Conservation (phyloP, 139 green algal genomes). For the Trebouxia sp. region DNA sequence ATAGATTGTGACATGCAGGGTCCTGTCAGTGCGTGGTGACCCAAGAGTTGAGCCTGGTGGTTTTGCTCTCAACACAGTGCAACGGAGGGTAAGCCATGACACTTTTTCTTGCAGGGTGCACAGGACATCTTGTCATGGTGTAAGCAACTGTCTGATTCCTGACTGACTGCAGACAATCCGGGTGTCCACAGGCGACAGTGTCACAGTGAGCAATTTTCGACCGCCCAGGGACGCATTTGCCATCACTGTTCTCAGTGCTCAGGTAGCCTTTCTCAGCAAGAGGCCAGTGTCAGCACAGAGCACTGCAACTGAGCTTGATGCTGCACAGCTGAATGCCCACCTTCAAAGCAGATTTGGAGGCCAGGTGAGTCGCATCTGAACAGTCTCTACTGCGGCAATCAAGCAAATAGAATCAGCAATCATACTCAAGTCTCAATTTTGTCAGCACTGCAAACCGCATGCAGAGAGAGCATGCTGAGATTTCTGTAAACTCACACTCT, state of each 20-base stretch:
- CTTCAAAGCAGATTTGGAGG: constrained; percentile 58
- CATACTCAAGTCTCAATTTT: no score
- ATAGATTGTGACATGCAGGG: constrained; percentile 56
- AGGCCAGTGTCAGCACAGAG: constrained; percentile 33
- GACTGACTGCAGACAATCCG: constrained; percentile 55
- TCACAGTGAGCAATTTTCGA: constrained; percentile 48
- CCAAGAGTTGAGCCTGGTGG: constrained; percentile 49
- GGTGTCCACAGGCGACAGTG: constrained; percentile 64
- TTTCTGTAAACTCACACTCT: no score
- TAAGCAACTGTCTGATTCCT: neutral
- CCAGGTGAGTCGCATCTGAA: constrained; percentile 63
- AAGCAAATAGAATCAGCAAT: no score
- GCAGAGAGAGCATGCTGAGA: no score
- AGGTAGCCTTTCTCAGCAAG: constrained; percentile 72
- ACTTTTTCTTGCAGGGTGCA: neutral
- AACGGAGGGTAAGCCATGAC: constrained; percentile 65
- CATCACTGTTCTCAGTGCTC: constrained; percentile 66
- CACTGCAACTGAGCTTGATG: constrained; percentile 64
- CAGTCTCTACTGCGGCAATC: no score
- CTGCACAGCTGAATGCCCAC: constrained; percentile 61
- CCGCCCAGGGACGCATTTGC: constrained; percentile 48
- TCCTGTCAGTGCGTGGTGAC: constrained; percentile 67
- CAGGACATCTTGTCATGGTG: neutral
- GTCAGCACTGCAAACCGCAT: no score
- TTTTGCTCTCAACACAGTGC: constrained; percentile 85